phyloP scores from a whole-genome alignment of 805 yeast genomes.

The Candida pseudoglaebosa region DNA sequence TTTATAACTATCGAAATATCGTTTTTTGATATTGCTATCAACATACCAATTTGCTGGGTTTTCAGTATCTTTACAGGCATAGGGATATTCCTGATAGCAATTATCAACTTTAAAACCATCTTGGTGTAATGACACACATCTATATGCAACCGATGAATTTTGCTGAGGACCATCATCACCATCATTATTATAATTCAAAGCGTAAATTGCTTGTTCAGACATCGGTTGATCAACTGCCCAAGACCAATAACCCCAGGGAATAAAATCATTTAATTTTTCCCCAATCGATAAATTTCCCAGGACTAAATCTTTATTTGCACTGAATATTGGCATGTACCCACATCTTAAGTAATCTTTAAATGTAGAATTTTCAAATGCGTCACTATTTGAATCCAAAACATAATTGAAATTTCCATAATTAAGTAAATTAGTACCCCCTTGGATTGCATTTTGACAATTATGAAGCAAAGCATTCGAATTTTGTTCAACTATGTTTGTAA shows the following conservation, averaged over 20 bases:
- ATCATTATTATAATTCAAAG: background rate
- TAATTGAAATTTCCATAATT: background rate
- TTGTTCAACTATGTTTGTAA: constrained; percentile 11
- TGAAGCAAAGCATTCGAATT: constrained; percentile 2
- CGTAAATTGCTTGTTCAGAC: background rate
- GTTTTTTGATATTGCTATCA: constrained; percentile 19
- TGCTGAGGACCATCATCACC: background rate
- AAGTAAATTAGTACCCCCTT: background rate
- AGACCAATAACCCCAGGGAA: constrained; percentile 56
- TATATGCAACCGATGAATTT: constrained; percentile 22
- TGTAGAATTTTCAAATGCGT: constrained; percentile 35
- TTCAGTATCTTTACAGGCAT: constrained; percentile 50
- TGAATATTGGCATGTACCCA: constrained; percentile 67
- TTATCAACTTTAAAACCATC: constrained; percentile 64
- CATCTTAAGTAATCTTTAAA: constrained; percentile 40
- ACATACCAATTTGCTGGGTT: constrained; percentile 44
- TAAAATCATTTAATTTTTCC: constrained; percentile 19
- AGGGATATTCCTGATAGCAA: constrained; percentile 53
- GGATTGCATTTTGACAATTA: constrained; percentile 10
- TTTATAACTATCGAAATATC: constrained; percentile 44
- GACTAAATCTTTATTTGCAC: constrained; percentile 19
- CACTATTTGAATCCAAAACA: constrained; percentile 29
- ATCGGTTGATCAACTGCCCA: constrained; percentile 46
- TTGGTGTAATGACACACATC: constrained; percentile 38
- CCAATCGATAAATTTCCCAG: constrained; percentile 16